phyloP scores from a whole-genome alignment of 2,329 filamentous ascomycete species.

The Amauroascus verrucosus region DNA sequence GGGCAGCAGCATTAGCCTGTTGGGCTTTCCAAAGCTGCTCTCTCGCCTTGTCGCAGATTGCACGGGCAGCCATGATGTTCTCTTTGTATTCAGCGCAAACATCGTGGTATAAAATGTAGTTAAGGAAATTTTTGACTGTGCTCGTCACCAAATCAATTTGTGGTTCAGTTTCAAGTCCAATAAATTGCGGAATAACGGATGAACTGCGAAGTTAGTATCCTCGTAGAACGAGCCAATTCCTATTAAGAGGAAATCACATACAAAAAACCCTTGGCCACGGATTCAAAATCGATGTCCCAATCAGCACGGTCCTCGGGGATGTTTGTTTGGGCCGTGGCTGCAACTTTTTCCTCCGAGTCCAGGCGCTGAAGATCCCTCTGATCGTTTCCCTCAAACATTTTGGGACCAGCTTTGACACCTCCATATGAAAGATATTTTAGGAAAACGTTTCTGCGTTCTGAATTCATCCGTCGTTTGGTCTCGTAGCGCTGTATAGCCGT shows the following conservation, averaged over 20 bases:
- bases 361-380: conserved; percentile 52
- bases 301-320: conserved; percentile 47
- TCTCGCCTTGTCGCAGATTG: conserved; percentile 56
- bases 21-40: conserved; percentile 55
- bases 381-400: conserved; percentile 54
- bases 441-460: conserved; percentile 55
- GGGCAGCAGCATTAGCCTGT: conserved; percentile 46
- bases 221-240: background rate
- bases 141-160: conserved; percentile 52
- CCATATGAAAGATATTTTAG: conserved; percentile 73
- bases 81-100: conserved; percentile 71
- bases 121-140: conserved; percentile 75
- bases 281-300: conserved; percentile 73
- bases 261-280: conserved; percentile 68
- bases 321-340: conserved; percentile 45
- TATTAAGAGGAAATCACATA: conserved; percentile 35
- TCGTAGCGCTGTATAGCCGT: conserved; percentile 75
- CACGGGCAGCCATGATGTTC: conserved; percentile 56
- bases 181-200: conserved; percentile 46
- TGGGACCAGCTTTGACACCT: conserved; percentile 56
- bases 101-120: conserved; percentile 72
- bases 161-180: conserved; percentile 44
- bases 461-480: conserved; percentile 61
- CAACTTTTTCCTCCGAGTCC: conserved; percentile 54
- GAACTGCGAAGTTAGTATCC: conserved; percentile 34